A percentile compares a stretch with the other conserved stretches of the same genome.
Conservation (phyloP, 1,139 yeast genomes). For the Pichia inconspicua region DNA sequence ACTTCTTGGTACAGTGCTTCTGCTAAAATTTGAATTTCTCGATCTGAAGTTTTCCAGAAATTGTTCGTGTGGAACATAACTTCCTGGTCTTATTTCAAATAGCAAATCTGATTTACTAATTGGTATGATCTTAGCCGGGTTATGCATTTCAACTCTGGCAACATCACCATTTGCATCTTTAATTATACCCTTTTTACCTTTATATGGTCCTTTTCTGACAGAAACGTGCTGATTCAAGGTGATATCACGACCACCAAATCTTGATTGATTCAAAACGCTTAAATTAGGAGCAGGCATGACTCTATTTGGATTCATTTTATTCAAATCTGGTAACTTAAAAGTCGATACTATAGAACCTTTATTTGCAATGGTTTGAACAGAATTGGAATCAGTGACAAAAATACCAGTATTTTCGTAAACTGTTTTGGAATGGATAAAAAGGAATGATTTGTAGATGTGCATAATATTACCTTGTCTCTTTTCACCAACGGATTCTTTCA, state of each 20-base stretch:
- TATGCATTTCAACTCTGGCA: conserved; percentile 90
- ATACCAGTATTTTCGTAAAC: conserved; percentile 85
- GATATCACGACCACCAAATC: conserved; percentile 68
- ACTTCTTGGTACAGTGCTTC: background rate
- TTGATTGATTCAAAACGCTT: conserved; percentile 15
- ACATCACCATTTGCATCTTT: conserved; percentile 86
- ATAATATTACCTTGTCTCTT: conserved; percentile 81
- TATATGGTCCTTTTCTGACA: conserved; percentile 83
- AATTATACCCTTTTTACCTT: conserved; percentile 90
- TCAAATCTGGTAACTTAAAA: conserved; percentile 38
- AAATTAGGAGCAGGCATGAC: conserved; percentile 42
- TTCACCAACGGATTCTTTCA: conserved; percentile 71
- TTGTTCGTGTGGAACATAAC: conserved; percentile 69
- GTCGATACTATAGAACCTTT: conserved; percentile 57
- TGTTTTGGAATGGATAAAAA: conserved; percentile 75
- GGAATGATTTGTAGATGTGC: conserved; percentile 72
- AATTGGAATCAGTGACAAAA: conserved; percentile 68
- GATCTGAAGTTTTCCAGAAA: conserved; percentile 49
- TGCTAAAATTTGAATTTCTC: conserved; percentile 14
- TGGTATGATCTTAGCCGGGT: conserved; percentile 81
- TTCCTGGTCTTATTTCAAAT: conserved; percentile 54
- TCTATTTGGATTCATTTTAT: conserved; percentile 80
- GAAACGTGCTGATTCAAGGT: conserved; percentile 78
- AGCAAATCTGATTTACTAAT: conserved; percentile 75
- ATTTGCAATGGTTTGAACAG: conserved; percentile 77